A percentile compares a stretch with the other conserved stretches of the same genome.
These are phyloP conservation scores for Ceratocystis colombiana DNA, from an alignment of 2,329 filamentous ascomycete genomes.

Conservation along the genomic window DNA sequence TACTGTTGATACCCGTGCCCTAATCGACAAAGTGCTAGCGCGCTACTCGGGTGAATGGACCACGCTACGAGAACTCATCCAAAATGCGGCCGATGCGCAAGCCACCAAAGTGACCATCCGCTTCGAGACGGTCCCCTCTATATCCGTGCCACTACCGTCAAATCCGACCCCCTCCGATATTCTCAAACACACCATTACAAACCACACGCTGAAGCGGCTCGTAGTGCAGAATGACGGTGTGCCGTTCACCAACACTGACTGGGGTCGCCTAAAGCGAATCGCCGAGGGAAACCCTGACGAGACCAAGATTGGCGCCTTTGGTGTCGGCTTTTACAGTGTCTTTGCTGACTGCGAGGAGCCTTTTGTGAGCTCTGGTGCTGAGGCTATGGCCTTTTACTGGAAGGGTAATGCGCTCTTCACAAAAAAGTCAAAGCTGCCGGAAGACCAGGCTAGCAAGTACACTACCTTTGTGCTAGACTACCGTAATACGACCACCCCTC, in stretches of 20 bases:
- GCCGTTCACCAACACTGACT: conserved; percentile 81
- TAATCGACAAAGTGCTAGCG: conserved; percentile 96
- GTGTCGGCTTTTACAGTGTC: conserved; percentile 96
- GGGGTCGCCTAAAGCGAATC: conserved; percentile 86
- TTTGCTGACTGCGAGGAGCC: conserved; percentile 98
- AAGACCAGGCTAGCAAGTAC: conserved; percentile 54
- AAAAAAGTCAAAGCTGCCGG: conserved; percentile 64
- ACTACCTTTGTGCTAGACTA: conserved; percentile 96
- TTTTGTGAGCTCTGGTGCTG: conserved; percentile 82
- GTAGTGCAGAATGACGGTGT: conserved; percentile 88
- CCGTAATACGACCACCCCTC: conserved; percentile 72
- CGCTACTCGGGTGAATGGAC: conserved; percentile 95
- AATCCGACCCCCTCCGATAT: conserved; percentile 58
- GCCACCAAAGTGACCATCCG: conserved; percentile 81
- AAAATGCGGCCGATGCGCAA: conserved; percentile 96
- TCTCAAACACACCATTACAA: conserved; percentile 69
- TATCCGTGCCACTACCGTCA: conserved; percentile 58
- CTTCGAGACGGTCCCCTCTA: conserved; percentile 82
- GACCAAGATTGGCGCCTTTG: conserved; percentile 97
- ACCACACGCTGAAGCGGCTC: conserved; percentile 80
- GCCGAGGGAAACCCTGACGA: conserved; percentile 99
- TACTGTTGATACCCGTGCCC: conserved; percentile 88
- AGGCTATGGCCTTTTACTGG: conserved; percentile 99
- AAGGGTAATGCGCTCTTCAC: conserved; percentile 97
- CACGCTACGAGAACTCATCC: conserved; percentile 80